Evolutionary conservation across 805 yeast genomes (phyloP).

Genomic region (Lipomyces spencermartinsiae): DNA sequence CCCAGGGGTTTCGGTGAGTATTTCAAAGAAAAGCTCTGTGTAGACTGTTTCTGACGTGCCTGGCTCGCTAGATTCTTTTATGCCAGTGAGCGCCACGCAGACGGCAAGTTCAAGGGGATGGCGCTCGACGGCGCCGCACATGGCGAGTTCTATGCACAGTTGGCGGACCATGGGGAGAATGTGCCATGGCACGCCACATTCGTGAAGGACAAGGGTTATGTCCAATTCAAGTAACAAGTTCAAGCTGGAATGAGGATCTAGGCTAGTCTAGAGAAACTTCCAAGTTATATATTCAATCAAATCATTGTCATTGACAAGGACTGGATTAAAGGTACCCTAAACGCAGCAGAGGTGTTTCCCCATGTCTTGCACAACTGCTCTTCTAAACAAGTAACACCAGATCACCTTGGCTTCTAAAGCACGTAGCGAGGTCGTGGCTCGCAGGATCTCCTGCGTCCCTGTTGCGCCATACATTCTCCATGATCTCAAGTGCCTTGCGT

Average conservation of each 20-base stretch:
- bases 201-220: constrained; percentile 1
- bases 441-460: background rate
- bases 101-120: background rate
- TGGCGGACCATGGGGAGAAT: background rate
- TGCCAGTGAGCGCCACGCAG: background rate
- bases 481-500: background rate
- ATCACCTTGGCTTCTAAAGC: constrained; percentile 3
- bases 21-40: background rate
- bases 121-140: constrained; percentile 2
- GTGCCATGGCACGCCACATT: background rate
- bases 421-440: constrained; percentile 2
- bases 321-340: background rate
- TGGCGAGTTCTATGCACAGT: background rate
- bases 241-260: background rate
- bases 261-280: background rate
- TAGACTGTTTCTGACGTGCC: constrained; percentile 1
- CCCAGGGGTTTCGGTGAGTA: constrained; percentile 1
- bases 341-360: background rate
- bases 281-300: background rate
- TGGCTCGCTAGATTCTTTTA: background rate
- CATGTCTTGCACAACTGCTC: background rate
- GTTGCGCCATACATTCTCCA: background rate
- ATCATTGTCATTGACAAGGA: background rate
- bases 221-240: background rate
- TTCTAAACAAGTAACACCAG: background rate